Conservation (phyloP, 179 eudicot genomes). For the Beta lomatogona region DNA sequence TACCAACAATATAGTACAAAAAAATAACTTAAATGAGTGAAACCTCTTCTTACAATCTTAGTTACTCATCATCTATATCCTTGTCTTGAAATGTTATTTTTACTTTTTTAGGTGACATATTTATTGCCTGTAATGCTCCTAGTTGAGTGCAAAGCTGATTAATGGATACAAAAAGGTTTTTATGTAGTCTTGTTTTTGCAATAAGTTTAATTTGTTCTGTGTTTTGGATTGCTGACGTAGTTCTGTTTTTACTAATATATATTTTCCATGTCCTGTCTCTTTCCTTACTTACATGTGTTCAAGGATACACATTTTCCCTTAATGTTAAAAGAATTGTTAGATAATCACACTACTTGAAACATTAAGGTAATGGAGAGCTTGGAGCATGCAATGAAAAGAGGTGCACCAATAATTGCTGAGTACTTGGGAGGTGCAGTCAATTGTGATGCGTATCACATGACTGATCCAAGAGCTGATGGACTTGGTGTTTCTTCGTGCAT, state of each 20-base stretch:
- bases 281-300: background rate
- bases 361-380: constrained; percentile 86
- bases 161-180: background rate
- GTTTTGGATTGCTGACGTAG: background rate
- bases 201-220: background rate
- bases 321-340: background rate
- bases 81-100: background rate
- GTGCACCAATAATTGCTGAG: constrained; percentile 81
- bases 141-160: background rate
- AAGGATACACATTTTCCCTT: background rate
- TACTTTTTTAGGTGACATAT: background rate
- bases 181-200: background rate
- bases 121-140: background rate
- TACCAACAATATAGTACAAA: background rate
- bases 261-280: background rate
- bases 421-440: constrained; percentile 89
- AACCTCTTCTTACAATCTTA: background rate
- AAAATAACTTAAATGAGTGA: background rate
- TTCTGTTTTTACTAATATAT: background rate
- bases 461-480: constrained; percentile 88
- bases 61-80: background rate
- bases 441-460: constrained; percentile 95
- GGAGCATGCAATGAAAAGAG: constrained; percentile 92
- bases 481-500: constrained; percentile 90
- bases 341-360: background rate